A percentile compares a stretch with the other conserved stretches of the same genome.
phyloP scores from a whole-genome alignment of 495 filamentous ascomycete genomes.

The Sabuloglossum arenarium region DNA sequence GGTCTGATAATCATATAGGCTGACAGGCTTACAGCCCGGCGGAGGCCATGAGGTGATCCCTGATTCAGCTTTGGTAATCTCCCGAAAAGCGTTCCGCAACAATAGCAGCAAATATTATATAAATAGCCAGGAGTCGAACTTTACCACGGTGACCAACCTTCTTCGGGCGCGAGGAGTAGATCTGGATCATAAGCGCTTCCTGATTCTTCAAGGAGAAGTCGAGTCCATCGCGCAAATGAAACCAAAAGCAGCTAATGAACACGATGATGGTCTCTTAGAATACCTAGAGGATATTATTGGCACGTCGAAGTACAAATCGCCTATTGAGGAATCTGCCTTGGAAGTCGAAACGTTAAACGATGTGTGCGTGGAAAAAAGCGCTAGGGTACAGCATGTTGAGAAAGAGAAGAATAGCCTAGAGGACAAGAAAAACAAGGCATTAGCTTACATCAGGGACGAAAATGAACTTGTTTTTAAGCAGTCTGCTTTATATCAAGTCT shows the following conservation, averaged over 20 bases:
- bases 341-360: conserved; percentile 88
- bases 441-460: conserved; percentile 74
- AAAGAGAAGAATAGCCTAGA: conserved; percentile 85
- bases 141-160: conserved; percentile 75
- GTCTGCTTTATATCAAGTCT: conserved; percentile 75
- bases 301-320: conserved; percentile 90
- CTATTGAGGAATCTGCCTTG: conserved; percentile 79
- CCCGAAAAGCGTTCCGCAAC: conserved; percentile 88
- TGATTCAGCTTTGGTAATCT: conserved; percentile 67
- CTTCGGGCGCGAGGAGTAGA: conserved; percentile 79
- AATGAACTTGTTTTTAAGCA: conserved; percentile 84
- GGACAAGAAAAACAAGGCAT: conserved; percentile 88
- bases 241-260: conserved; percentile 78
- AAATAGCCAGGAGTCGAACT: conserved; percentile 69
- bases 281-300: conserved; percentile 98
- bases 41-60: conserved; percentile 56
- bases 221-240: conserved; percentile 99
- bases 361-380: conserved; percentile 81
- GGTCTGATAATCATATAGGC: background rate
- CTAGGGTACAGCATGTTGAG: conserved; percentile 89
- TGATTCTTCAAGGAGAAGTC: conserved; percentile 94
- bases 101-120: conserved; percentile 97
- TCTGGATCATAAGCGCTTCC: conserved; percentile 92
- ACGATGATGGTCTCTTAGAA: conserved; percentile 88
- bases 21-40: conserved; percentile 26